Evolutionary conservation across 1,139 yeast genomes (phyloP).

Genomic region (Pneumocystis canis): DNA sequence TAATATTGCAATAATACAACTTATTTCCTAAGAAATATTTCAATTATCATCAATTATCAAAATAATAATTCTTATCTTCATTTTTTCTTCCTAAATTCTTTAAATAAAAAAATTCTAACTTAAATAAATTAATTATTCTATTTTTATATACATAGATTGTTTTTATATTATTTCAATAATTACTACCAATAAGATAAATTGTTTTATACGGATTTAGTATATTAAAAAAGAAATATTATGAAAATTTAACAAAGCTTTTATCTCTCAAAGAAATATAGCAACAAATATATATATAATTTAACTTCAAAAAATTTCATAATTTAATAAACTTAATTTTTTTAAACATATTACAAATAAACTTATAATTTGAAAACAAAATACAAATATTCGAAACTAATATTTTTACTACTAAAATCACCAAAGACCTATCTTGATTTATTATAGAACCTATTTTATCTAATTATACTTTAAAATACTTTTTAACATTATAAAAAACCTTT

Average conservation of each 20-base stretch:
- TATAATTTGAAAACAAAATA: conserved; percentile 2
- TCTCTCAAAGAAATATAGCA: conserved; percentile 45
- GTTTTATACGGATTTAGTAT: conserved; percentile 67
- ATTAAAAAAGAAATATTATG: conserved; percentile 50
- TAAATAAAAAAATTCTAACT: conserved; percentile 44
- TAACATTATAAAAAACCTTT: too few species aligned
- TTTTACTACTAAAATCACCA: conserved; percentile 6
- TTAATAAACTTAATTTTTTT: neutral
- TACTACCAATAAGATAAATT: conserved; percentile 77
- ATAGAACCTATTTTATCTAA: neutral
- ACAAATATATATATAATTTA: conserved; percentile 69
- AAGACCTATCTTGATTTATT: conserved; percentile 1
- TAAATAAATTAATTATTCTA: conserved; percentile 36
- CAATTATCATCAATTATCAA: conserved; percentile 81
- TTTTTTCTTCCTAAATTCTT: conserved; percentile 78
- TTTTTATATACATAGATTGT: neutral
- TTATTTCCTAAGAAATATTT: conserved; percentile 70
- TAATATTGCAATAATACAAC: conserved; percentile 73
- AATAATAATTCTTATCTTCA: conserved; percentile 69
- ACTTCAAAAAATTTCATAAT: conserved; percentile 41
- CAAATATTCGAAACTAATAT: conserved; percentile 9
- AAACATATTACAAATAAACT: conserved; percentile 5
- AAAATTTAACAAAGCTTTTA: conserved; percentile 34
- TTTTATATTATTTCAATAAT: conserved; percentile 21
- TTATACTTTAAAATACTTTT: conserved; percentile 3